Evolutionary conservation across 2,329 filamentous ascomycete species (phyloP), one percentile per base, ranked within the genome.

Genomic region (Clarireedia hainanense): DNA sequence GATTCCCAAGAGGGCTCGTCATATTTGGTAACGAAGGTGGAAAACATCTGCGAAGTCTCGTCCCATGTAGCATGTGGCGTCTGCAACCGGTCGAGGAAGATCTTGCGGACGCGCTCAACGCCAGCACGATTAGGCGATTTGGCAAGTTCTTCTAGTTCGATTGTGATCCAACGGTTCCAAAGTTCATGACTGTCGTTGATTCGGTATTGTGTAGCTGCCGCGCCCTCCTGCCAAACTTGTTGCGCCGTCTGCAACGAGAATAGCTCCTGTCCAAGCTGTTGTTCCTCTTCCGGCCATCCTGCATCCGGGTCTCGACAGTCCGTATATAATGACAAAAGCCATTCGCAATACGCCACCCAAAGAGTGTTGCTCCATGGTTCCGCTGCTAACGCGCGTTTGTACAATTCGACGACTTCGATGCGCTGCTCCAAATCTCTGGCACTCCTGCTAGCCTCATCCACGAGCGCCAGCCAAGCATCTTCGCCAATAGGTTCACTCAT

Each of bases 311-410:
- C 78, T 68, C 85, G 81, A 64, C 81, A 83, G 61, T 81, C 80
- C 51, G 77, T 76, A 69, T 88, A 85, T 10, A 91, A 81, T 20
- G 80, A 80, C 77, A 85, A 85, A 60, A 91, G 83, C 71, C 86
- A 92, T 64, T 91, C 84, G 70, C 85, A 89, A 67, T 91, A 92
- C 27, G 83, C 79, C 58, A 84, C 78, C 89, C 89, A 94, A 42
- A 92, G 74, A 60, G 80, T 83, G 58, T 86, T 75, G 64, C 88
- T 91, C 62, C 80, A 84, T 10, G 86, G 85, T 70, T 92, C 88
- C 52, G 88, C 84, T 57, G 74, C 73, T 23, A 86, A 80, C 56
- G 88, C 88, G 62, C 79, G 80, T 63, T 86, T 83, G 72, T 84
- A 90, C 46, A 87, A 73, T 69, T 92, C 88, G 66, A 91, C 78